phyloP scores from a whole-genome alignment of 1,284 basidiomycete species.

The Irpex sp. region DNA sequence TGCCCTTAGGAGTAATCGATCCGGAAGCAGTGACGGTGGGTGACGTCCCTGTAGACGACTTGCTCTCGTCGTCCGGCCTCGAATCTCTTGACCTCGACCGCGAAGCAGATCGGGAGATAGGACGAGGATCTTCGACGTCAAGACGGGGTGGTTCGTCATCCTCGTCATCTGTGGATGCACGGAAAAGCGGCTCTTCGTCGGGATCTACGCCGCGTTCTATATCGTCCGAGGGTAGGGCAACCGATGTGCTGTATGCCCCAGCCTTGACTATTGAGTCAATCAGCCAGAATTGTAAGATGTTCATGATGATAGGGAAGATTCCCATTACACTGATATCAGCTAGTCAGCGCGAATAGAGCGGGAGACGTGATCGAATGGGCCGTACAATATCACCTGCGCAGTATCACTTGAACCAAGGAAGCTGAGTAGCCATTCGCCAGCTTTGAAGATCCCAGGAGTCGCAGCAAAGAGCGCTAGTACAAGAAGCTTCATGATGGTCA shows the following conservation, averaged over 20 bases:
- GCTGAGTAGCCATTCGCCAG: conserved; percentile 79
- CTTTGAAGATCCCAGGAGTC: conserved; percentile 64
- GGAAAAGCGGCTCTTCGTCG: conserved; percentile 53
- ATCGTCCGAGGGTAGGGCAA: conserved; percentile 34
- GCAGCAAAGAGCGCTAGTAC: conserved; percentile 73
- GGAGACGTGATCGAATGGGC: conserved; percentile 12
- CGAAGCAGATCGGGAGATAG: conserved; percentile 23
- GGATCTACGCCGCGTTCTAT: conserved; percentile 25
- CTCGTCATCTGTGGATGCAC: conserved; percentile 44
- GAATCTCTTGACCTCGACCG: conserved; percentile 29
- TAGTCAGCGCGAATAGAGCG: conserved; percentile 1
- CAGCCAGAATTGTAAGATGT: conserved; percentile 84
- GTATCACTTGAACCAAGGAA: conserved; percentile 68
- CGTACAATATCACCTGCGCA: conserved; percentile 82
- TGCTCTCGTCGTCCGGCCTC: conserved; percentile 23
- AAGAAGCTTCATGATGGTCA: conserved; percentile 87
- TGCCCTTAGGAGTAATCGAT: conserved; percentile 29
- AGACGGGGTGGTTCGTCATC: conserved; percentile 38
- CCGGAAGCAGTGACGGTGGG: conserved; percentile 20
- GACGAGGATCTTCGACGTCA: conserved; percentile 43
- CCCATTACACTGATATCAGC: conserved; percentile 70
- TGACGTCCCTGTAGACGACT: conserved; percentile 22
- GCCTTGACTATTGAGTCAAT: conserved; percentile 86
- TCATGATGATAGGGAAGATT: conserved; percentile 91
- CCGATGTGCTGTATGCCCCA: conserved; percentile 31